These are phyloP conservation scores for Talaromyces thailandensis DNA, from an alignment of 495 filamentous ascomycete genomes.

Conservation along the genomic window DNA sequence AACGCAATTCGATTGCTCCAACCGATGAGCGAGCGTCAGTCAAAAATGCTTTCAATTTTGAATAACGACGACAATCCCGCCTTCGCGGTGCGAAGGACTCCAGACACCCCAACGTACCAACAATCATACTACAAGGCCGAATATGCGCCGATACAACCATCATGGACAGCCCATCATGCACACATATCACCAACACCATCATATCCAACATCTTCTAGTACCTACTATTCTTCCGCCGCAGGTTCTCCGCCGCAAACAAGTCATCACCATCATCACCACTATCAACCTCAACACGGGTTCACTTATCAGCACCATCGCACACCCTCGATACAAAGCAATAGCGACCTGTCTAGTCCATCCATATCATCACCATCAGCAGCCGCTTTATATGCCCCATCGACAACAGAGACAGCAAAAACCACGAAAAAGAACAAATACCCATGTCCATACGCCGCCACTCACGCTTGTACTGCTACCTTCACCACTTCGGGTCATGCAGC, in stretches of 20 bases:
- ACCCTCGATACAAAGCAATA: conserved; percentile 3
- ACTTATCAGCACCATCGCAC: conserved; percentile 4
- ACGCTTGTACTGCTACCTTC: conserved; percentile 73
- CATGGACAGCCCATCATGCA: conserved; percentile 1
- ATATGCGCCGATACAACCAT: not conserved
- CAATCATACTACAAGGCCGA: not conserved
- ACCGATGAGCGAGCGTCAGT: conserved; percentile 1
- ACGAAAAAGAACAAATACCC: conserved; percentile 45
- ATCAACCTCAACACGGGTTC: not conserved
- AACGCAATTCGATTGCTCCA: not conserved
- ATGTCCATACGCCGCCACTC: conserved; percentile 49
- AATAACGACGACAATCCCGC: conserved; percentile 43
- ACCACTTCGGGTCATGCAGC: conserved; percentile 95
- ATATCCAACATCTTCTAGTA: conserved; percentile 17
- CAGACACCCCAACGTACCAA: not conserved
- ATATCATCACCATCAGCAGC: conserved; percentile 1
- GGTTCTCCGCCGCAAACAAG: conserved; percentile 17
- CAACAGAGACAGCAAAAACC: conserved; percentile 8
- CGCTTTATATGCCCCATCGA: not conserved
- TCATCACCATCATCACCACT: conserved; percentile 9
- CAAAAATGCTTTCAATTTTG: conserved; percentile 37
- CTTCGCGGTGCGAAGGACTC: conserved; percentile 28
- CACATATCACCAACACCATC: not conserved
- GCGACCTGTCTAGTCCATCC: not conserved
- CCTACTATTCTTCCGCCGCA: not conserved